Conservation (phyloP, 2,329 filamentous ascomycete species). For the Beauveria caledonica region DNA sequence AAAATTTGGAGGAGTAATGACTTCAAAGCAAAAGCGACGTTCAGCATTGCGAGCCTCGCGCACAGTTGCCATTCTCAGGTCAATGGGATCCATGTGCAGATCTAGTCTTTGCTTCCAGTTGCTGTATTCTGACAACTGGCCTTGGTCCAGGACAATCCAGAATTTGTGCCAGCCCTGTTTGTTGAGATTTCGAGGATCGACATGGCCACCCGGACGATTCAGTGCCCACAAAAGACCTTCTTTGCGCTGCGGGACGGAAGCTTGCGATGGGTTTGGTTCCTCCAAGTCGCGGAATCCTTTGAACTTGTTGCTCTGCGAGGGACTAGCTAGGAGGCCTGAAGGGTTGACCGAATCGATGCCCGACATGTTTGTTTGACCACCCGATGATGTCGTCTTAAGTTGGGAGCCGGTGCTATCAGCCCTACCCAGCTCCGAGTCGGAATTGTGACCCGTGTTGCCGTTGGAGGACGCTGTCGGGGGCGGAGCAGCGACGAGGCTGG, state of each 20-base stretch:
- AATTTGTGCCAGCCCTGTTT: constrained; percentile 99
- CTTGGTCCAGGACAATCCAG: constrained; percentile 97
- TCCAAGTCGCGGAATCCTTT: constrained; percentile 90
- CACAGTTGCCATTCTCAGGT: constrained; percentile 92
- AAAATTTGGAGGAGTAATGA: constrained; percentile 83
- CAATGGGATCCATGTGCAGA: constrained; percentile 95
- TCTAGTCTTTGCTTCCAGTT: constrained; percentile 99
- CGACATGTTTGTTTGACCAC: constrained; percentile 28
- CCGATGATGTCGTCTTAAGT: constrained; percentile 43
- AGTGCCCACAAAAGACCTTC: constrained; percentile 93
- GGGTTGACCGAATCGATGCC: constrained; percentile 45
- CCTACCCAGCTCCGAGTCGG: constrained; percentile 62
- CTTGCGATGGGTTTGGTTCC: constrained; percentile 59
- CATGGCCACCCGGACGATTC: constrained; percentile 85
- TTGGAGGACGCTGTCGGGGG: constrained; percentile 30
- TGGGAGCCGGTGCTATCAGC: constrained; percentile 69
- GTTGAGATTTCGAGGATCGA: constrained; percentile 89
- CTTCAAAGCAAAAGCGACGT: constrained; percentile 92
- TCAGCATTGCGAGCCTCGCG: constrained; percentile 92
- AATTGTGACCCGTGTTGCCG: constrained; percentile 39
- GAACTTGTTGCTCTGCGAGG: constrained; percentile 56
- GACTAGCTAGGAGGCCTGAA: constrained; percentile 48
- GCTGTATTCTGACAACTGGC: constrained; percentile 93
- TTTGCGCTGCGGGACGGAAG: constrained; percentile 60
- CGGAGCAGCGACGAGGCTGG: constrained; percentile 31